Percentiles rank a stretch among this genome's conserved stretches.
Evolutionary conservation across 371 early-diverging fungal species (phyloP).

Genomic region (Syncephalis plumigaleata): DNA sequence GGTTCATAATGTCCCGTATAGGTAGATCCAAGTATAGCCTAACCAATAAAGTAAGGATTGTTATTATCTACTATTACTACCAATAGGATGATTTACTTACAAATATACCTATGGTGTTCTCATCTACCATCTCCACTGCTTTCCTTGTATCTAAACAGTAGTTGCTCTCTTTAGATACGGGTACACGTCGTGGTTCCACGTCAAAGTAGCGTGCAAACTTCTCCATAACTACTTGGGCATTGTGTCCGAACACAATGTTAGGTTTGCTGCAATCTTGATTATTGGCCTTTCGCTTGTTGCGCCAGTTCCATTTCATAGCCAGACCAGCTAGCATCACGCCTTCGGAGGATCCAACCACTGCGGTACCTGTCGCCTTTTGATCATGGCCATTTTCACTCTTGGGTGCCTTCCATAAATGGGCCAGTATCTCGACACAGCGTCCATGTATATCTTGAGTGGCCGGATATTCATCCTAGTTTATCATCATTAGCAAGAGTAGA

Average conservation of each 20-base stretch:
- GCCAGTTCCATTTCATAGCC: conserved; percentile 59
- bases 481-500: too few relatives aligned
- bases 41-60: not conserved
- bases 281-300: conserved; percentile 20
- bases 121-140: conserved; percentile 38
- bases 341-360: conserved; percentile 52
- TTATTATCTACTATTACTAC: conserved; percentile 15
- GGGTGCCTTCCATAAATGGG: conserved; percentile 38
- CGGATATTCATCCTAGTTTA: conserved; percentile 52
- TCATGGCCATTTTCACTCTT: conserved; percentile 10
- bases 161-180: conserved; percentile 20
- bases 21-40: conserved; percentile 35
- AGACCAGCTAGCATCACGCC: conserved; percentile 50
- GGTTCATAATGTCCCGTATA: conserved; percentile 68
- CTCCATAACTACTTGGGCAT: conserved; percentile 38
- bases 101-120: conserved; percentile 60
- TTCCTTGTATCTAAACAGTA: conserved; percentile 26
- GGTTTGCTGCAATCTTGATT: conserved; percentile 40
- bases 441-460: conserved; percentile 28
- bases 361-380: conserved; percentile 30
- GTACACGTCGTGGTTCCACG: conserved; percentile 34
- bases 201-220: conserved; percentile 48
- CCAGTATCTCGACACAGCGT: conserved; percentile 53
- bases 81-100: not conserved
- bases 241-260: conserved; percentile 50